Percentiles rank a stretch among this genome's conserved stretches.
phyloP scores from a whole-genome alignment of 2,329 filamentous ascomycete genomes.

The Verticillium nonalfalfae region DNA sequence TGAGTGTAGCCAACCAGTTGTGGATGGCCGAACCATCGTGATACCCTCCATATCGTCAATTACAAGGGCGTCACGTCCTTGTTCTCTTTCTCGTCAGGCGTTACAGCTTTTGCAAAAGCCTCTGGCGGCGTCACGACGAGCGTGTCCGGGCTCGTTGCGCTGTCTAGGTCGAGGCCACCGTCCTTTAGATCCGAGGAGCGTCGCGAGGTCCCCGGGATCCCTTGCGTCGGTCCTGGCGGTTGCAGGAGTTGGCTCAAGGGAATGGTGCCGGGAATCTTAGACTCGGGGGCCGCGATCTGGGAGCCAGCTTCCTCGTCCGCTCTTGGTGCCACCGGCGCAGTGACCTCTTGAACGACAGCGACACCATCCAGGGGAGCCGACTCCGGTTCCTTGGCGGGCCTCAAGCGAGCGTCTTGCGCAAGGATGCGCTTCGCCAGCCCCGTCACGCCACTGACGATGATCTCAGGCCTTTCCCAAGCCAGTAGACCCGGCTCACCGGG shows the following conservation, averaged over 20 bases:
- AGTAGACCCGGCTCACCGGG: constrained; percentile 35
- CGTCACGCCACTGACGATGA: constrained; percentile 34
- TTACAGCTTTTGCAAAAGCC: neutral
- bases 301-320: neutral
- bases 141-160: constrained; percentile 8
- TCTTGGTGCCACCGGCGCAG: neutral
- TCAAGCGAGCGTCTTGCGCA: constrained; percentile 29
- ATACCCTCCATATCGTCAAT: neutral
- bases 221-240: neutral
- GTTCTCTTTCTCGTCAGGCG: neutral
- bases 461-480: constrained; percentile 40
- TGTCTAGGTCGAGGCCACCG: constrained; percentile 5
- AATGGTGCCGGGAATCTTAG: neutral
- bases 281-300: neutral
- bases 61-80: neutral
- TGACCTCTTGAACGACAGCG: constrained; percentile 12
- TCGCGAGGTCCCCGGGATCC: neutral
- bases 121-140: constrained; percentile 8
- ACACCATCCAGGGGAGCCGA: constrained; percentile 26
- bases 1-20: neutral
- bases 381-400: constrained; percentile 13
- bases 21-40: neutral
- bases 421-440: constrained; percentile 33
- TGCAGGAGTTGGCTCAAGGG: neutral
- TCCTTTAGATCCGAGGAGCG: neutral